phyloP scores from a whole-genome alignment of 1,284 basidiomycete genomes.

The Xanthoconium separans region DNA sequence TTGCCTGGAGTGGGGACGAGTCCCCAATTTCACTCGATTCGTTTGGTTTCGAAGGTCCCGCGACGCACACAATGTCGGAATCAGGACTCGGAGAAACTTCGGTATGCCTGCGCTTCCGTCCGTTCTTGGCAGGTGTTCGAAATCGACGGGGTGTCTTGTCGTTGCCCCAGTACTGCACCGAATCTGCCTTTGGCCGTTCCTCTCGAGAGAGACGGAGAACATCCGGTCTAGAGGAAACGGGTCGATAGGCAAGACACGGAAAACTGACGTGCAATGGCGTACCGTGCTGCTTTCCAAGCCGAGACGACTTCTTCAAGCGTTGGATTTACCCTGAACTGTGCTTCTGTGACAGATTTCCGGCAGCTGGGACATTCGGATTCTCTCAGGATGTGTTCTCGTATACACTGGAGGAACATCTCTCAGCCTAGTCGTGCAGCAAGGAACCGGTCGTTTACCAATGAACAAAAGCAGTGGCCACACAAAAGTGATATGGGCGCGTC shows the following conservation, averaged over 20 bases:
- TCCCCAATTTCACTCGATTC: constrained; percentile 23
- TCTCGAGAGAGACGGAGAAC: constrained; percentile 41
- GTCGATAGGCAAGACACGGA: neutral
- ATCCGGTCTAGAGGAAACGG: constrained; percentile 35
- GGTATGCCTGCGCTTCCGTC: constrained; percentile 28
- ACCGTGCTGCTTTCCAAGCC: constrained; percentile 68
- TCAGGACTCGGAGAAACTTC: constrained; percentile 17
- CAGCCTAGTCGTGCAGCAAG: neutral
- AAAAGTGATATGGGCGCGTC: constrained; percentile 65
- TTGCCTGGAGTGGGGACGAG: constrained; percentile 27
- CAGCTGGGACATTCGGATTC: constrained; percentile 70
- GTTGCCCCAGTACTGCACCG: constrained; percentile 25
- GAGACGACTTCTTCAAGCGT: constrained; percentile 58
- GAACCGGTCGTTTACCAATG: constrained; percentile 43
- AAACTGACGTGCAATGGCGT: constrained; percentile 8
- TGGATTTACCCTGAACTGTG: constrained; percentile 57
- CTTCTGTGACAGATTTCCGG: constrained; percentile 53
- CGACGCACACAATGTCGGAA: constrained; percentile 24
- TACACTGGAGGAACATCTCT: constrained; percentile 50
- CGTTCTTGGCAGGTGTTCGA: constrained; percentile 14
- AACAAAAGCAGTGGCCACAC: constrained; percentile 79
- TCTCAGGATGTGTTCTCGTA: constrained; percentile 51
- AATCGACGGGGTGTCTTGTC: constrained; percentile 26
- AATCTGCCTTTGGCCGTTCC: constrained; percentile 14
- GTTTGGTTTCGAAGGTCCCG: constrained; percentile 28